Percentiles rank a stretch among this genome's conserved stretches.
Conservation (phyloP, 2,329 filamentous ascomycete species). For the Bisporella sp. region DNA sequence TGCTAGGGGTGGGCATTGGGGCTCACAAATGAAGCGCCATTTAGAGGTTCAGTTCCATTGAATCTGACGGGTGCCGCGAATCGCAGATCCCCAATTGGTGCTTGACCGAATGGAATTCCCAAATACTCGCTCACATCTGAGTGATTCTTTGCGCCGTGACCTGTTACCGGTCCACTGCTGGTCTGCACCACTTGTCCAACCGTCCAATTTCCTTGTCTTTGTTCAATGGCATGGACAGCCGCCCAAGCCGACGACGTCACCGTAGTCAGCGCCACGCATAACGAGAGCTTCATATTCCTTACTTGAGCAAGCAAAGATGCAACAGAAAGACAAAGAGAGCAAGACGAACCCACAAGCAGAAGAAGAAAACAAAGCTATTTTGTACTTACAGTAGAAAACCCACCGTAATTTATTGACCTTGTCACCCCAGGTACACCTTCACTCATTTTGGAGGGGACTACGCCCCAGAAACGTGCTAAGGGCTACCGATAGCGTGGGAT, state of each 20-base stretch:
- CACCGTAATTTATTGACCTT: too few relatives aligned
- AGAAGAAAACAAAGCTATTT: background rate
- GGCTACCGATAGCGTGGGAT: too few relatives aligned
- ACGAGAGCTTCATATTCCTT: background rate
- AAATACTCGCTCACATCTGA: slow-evolving; percentile 22
- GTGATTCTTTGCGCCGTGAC: slow-evolving; percentile 16
- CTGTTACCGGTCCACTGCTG: slow-evolving; percentile 20
- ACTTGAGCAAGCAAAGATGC: background rate
- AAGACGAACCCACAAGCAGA: background rate
- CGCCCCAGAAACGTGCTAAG: too few relatives aligned
- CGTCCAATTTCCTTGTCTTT: slow-evolving; percentile 16
- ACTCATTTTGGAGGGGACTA: too few relatives aligned
- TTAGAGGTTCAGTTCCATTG: background rate
- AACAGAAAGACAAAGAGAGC: background rate
- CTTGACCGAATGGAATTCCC: slow-evolving; percentile 30
- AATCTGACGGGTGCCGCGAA: background rate
- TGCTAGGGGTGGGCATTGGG: background rate
- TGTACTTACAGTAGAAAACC: too few relatives aligned
- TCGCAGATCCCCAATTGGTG: slow-evolving; percentile 25
- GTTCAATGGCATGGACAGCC: background rate
- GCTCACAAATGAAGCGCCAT: background rate
- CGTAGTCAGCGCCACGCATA: background rate
- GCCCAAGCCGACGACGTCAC: background rate
- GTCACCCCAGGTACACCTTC: too few relatives aligned
- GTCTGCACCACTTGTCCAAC: slow-evolving; percentile 24